Conservation (phyloP, 345 rosid genomes). For the Rhodamnia rubescens region DNA sequence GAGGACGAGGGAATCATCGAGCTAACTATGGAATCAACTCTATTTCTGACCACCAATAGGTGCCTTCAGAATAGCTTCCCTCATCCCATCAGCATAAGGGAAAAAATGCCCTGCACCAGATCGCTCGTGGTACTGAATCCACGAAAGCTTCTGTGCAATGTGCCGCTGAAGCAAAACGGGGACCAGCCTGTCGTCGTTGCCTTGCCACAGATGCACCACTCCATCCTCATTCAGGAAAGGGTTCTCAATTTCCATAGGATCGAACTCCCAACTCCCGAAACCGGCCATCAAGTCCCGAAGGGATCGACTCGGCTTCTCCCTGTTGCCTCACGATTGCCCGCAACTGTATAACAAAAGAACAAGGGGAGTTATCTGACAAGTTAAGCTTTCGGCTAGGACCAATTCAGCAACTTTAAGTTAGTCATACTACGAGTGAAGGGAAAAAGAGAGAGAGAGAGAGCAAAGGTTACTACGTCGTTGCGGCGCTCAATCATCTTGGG, state of each 20-base stretch:
- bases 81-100: conserved; percentile 29
- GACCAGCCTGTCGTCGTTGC: conserved; percentile 49
- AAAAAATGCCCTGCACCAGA: conserved; percentile 46
- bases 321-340: conserved; percentile 22
- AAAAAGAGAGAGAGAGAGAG: neutral
- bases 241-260: conserved; percentile 48
- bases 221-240: conserved; percentile 46
- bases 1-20: neutral
- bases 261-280: conserved; percentile 69
- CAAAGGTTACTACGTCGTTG: conserved; percentile 3
- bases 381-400: neutral
- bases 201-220: conserved; percentile 59
- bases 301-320: conserved; percentile 47
- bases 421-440: neutral
- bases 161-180: conserved; percentile 33
- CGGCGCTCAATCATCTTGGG: conserved; percentile 4
- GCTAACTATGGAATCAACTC: neutral
- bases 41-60: conserved; percentile 20
- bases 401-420: neutral
- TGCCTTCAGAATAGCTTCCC: conserved; percentile 33
- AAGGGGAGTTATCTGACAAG: neutral
- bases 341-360: conserved; percentile 4
- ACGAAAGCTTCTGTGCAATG: conserved; percentile 28
- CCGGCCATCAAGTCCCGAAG: conserved; percentile 49
- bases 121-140: conserved; percentile 53